These are phyloP conservation scores for button mushroom (Agaricus bisporus) DNA, from an alignment of 768 basidiomycete genomes.

Conservation along the genomic window DNA sequence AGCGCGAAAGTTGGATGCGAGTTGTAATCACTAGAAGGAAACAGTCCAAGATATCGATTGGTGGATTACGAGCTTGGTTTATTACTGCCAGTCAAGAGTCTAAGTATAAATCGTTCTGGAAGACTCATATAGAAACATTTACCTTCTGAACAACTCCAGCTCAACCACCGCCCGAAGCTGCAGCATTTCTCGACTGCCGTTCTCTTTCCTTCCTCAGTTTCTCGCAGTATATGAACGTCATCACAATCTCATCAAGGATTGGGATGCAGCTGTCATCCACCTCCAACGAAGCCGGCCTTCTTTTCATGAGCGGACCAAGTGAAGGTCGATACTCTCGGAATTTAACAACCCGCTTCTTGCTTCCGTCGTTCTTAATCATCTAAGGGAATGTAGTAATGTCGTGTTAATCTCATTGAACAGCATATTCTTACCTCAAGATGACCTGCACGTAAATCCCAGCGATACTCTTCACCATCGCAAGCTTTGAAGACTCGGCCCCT, in stretches of 20 bases:
- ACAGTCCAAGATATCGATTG: too few species aligned
- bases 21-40: too few species aligned
- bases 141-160: too few species aligned
- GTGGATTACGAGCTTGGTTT: too few species aligned
- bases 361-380: conserved; percentile 16
- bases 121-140: too few species aligned
- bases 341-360: conserved; percentile 14
- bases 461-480: conserved; percentile 21
- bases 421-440: conserved; percentile 14
- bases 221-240: conserved; percentile 26
- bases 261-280: conserved; percentile 18
- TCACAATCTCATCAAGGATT: conserved; percentile 24
- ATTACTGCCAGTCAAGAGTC: too few species aligned
- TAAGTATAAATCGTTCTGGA: too few species aligned
- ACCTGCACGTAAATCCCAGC: conserved; percentile 22
- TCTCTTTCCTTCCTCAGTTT: conserved; percentile 21
- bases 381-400: not conserved
- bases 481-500: conserved; percentile 12
- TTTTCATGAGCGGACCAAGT: conserved; percentile 8
- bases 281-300: conserved; percentile 19
- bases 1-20: too few species aligned
- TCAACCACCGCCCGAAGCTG: not conserved
- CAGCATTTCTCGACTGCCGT: not conserved
- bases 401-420: not conserved
- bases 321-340: conserved; percentile 13